Evolutionary conservation across 768 basidiomycete genomes (phyloP).

Genomic region (Russula virescens): DNA sequence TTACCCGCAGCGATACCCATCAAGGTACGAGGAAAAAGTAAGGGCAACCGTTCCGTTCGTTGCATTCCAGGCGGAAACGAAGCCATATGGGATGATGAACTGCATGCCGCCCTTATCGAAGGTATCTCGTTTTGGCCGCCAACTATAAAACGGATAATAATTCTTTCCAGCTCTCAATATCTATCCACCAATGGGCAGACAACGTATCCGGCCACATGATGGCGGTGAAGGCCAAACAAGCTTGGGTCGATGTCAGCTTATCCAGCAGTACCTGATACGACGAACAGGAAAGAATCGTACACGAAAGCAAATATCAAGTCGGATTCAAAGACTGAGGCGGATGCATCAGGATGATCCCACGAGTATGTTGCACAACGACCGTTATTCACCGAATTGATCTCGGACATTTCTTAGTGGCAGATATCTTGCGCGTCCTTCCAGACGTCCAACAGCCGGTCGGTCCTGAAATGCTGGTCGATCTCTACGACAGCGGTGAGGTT

Average conservation of each 20-base stretch:
- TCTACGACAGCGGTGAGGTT: neutral
- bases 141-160: neutral
- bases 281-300: constrained; percentile 37
- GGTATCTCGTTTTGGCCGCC: constrained; percentile 18
- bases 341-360: constrained; percentile 31
- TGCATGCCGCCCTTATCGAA: constrained; percentile 22
- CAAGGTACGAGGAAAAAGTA: constrained; percentile 16
- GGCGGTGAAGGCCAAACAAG: constrained; percentile 4
- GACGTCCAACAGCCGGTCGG: neutral
- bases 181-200: constrained; percentile 25
- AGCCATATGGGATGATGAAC: constrained; percentile 24
- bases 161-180: constrained; percentile 16
- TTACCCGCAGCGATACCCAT: constrained; percentile 12
- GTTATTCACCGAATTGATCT: neutral
- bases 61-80: constrained; percentile 23
- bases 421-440: constrained; percentile 12
- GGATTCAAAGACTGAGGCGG: constrained; percentile 36
- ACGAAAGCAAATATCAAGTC: constrained; percentile 38
- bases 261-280: constrained; percentile 36
- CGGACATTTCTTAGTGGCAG: constrained; percentile 7
- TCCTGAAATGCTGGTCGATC: constrained; percentile 9
- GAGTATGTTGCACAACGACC: constrained; percentile 27
- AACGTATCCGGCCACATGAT: constrained; percentile 19
- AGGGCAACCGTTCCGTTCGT: constrained; percentile 23
- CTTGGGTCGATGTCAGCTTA: constrained; percentile 37